These are phyloP conservation scores for Chaetomium tenue DNA, from an alignment of 495 filamentous ascomycete species.

Conservation along the genomic window DNA sequence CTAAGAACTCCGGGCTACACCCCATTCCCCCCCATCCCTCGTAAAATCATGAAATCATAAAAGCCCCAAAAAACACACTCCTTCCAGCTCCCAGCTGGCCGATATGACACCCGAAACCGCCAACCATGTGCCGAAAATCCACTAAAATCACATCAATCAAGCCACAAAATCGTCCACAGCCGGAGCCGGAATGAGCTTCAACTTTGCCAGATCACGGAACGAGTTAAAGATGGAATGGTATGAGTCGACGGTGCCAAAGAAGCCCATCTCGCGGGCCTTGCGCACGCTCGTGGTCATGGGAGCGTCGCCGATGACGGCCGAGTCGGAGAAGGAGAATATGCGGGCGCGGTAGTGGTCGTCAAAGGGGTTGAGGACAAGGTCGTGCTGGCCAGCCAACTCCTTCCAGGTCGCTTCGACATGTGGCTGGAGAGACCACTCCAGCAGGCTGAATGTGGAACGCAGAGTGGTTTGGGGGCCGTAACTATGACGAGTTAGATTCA, in stretches of 20 bases:
- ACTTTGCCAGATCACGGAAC: constrained; percentile 19
- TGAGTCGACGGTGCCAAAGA: constrained; percentile 30
- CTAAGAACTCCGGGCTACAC: no score
- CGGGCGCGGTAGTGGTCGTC: constrained; percentile 23
- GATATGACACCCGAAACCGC: no score
- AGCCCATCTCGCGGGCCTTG: constrained; percentile 26
- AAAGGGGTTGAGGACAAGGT: constrained; percentile 23
- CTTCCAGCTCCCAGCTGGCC: background rate
- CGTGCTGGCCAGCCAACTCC: constrained; percentile 27
- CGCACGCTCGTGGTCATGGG: constrained; percentile 27
- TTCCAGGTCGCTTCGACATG: constrained; percentile 50
- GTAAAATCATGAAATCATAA: no score
- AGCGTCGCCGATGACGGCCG: constrained; percentile 25
- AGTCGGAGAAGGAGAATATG: constrained; percentile 27
- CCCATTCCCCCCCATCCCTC: no score
- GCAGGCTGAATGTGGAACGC: constrained; percentile 40
- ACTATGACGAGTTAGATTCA: constrained; percentile 15
- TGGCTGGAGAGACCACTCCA: constrained; percentile 45
- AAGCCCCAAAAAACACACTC: background rate
- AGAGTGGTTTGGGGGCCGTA: constrained; percentile 41
- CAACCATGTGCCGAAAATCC: background rate
- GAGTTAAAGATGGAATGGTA: constrained; percentile 26
- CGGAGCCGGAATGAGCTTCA: constrained; percentile 27
- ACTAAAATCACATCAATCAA: background rate
- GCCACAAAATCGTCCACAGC: constrained; percentile 21